phyloP scores from a whole-genome alignment of 345 rosid genomes.

The Microthlaspi erraticum region DNA sequence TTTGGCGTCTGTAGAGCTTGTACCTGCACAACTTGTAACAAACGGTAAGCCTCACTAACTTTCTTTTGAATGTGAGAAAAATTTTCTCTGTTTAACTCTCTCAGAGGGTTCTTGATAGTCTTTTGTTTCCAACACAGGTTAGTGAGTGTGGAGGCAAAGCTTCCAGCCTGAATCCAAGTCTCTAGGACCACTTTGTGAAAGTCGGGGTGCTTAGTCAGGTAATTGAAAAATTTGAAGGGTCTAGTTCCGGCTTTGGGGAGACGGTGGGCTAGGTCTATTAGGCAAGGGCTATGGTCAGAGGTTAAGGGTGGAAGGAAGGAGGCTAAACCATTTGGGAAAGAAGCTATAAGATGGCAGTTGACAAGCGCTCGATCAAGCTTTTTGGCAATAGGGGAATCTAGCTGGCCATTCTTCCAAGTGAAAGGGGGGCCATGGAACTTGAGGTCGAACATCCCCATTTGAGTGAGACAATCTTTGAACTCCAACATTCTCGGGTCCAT shows the following conservation, averaged over 20 bases:
- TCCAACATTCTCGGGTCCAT: background rate
- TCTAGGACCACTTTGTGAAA: no score
- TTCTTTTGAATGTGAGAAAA: background rate
- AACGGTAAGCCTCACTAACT: background rate
- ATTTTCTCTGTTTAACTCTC: background rate
- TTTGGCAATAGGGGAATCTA: background rate
- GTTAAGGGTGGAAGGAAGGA: no score
- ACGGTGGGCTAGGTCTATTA: background rate
- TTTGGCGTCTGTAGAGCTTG: background rate
- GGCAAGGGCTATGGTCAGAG: background rate
- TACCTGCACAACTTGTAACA: background rate
- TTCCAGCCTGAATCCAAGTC: no score
- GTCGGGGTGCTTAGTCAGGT: background rate
- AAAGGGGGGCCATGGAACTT: background rate
- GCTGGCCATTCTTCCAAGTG: background rate
- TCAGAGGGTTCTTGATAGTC: background rate
- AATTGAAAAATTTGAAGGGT: background rate
- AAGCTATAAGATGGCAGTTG: rapidly evolving
- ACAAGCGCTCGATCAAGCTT: background rate
- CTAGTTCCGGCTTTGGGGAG: no score
- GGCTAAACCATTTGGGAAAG: no score
- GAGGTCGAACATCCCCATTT: background rate
- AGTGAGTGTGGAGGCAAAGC: background rate
- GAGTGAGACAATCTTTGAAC: background rate
- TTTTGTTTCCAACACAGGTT: background rate